Evolutionary conservation across 192 early-diverging fungal genomes (phyloP).

Genomic region (Chytriomyces hyalinus): DNA sequence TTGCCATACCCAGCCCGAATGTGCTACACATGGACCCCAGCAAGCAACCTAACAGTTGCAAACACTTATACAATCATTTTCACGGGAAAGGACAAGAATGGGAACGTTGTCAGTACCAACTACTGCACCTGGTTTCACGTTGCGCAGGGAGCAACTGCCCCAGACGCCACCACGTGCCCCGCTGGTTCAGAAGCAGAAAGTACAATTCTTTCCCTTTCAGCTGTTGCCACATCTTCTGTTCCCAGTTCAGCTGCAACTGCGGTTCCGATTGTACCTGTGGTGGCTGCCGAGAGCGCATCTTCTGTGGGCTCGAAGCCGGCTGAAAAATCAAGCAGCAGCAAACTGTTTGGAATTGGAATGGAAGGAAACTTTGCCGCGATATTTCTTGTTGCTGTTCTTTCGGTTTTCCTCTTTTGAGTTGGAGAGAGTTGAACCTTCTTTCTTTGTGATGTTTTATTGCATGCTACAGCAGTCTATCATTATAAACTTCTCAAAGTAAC

Average conservation of each 20-base stretch:
- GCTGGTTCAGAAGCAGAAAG: background rate
- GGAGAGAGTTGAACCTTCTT: no score
- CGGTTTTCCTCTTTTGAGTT: background rate
- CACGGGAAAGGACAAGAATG: conserved; percentile 4
- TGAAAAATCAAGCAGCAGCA: background rate
- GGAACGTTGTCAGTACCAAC: conserved; percentile 1
- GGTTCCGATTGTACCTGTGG: background rate
- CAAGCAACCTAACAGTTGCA: conserved; percentile 9
- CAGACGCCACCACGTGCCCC: background rate
- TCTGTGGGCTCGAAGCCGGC: background rate
- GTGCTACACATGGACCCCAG: conserved; percentile 23
- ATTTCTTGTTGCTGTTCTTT: background rate
- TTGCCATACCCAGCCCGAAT: conserved; percentile 11
- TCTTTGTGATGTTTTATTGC: no score
- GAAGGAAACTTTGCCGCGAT: background rate
- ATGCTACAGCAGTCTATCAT: no score
- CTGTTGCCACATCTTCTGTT: background rate
- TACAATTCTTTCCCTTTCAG: background rate
- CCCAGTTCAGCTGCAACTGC: no score
- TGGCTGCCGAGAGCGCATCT: background rate
- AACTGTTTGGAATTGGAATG: background rate
- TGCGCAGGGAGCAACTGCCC: background rate
- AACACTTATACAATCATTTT: conserved; percentile 6
- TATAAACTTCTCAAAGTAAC: no score
- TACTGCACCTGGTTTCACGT: conserved; percentile 22